Evolutionary conservation across 1,284 basidiomycete species (phyloP), one percentile per base, ranked within the genome.

Genomic region (Crucibulum cyathiforme): DNA sequence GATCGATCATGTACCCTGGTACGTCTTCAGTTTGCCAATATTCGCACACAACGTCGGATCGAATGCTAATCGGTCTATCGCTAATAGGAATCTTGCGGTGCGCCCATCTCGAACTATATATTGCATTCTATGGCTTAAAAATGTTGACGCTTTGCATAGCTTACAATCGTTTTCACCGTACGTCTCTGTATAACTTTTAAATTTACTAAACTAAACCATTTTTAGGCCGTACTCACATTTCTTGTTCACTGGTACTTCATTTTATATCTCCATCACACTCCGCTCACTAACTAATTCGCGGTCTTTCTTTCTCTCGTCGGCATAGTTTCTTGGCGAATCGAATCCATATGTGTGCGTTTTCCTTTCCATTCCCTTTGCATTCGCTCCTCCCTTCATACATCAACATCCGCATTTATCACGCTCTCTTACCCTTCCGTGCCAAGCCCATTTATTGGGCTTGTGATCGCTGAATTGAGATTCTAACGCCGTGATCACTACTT

Each of bases 181-280:
- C 45, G 70, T 62, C 49, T 31, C 2, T 50, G 51, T 5, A 17
- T 50, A 31, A 48, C 24, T 45, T 10, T 19, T 15, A 56, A 24
- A 19, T 4, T 49, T 53, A 7, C 15, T 57, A 35, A 34, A 39
- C 46, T 7, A 15, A n/a, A 38, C 56, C 31, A 2, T 49, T 37
- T 34, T 50, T 48, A 77, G 77, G 77, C 75, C 5, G 66, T 77
- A n/a, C 66, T 82, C n/a, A 82, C 80, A 9, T 77, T 80, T 58
- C 58, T 77, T 15, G 77, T 80, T 7, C 77, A 80, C 57, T 70
- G 74, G 76, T 79, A 54, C 57, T 71, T 65, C 47, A 35, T 52
- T 31, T 37, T 36, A n/a, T 48, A 43, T 43, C 17, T 36, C 35
- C 17, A 24, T 19, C 34, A n/a, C 15, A 34, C 35, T 17, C 5